Conservation (phyloP, 306 rosid genomes). For the Glycine latifolia region DNA sequence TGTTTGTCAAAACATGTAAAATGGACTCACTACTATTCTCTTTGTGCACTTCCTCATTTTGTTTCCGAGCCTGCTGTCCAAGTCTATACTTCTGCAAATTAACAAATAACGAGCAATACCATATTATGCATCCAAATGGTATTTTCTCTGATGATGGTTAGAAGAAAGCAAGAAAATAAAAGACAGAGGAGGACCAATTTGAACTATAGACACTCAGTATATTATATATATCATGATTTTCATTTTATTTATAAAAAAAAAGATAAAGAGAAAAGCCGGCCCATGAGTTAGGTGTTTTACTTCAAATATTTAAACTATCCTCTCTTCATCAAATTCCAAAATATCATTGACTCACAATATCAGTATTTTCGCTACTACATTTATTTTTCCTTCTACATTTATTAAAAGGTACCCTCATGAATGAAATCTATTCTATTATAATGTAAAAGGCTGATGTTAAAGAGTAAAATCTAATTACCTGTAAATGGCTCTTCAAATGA, state of each 20-base stretch:
- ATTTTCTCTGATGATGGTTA: too few species aligned
- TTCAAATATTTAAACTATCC: slow-evolving; percentile 9
- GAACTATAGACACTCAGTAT: not conserved
- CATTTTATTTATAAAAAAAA: too few species aligned
- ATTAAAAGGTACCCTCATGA: not conserved
- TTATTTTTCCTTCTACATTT: not conserved
- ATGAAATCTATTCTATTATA: not conserved
- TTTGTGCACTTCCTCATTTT: slow-evolving; percentile 61
- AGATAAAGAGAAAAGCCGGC: not conserved
- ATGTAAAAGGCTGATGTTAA: not conserved
- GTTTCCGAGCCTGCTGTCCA: slow-evolving; percentile 71
- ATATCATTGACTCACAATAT: not conserved
- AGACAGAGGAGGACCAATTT: too few species aligned
- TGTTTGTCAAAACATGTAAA: slow-evolving; percentile 8
- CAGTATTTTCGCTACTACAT: not conserved
- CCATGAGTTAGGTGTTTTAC: not conserved
- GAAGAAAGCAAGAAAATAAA: too few species aligned
- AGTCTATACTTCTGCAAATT: slow-evolving; percentile 87
- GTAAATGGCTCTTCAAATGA: slow-evolving; percentile 98
- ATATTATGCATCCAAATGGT: slow-evolving; percentile 8
- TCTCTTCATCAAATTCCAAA: slow-evolving; percentile 13
- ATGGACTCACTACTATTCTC: slow-evolving; percentile 62
- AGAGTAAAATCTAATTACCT: slow-evolving; percentile 58
- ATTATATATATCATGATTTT: not conserved
- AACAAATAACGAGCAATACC: slow-evolving; percentile 12